These are phyloP conservation scores for Strobilomyces echinocephalus DNA, from an alignment of 768 basidiomycete species.

Conservation along the genomic window DNA sequence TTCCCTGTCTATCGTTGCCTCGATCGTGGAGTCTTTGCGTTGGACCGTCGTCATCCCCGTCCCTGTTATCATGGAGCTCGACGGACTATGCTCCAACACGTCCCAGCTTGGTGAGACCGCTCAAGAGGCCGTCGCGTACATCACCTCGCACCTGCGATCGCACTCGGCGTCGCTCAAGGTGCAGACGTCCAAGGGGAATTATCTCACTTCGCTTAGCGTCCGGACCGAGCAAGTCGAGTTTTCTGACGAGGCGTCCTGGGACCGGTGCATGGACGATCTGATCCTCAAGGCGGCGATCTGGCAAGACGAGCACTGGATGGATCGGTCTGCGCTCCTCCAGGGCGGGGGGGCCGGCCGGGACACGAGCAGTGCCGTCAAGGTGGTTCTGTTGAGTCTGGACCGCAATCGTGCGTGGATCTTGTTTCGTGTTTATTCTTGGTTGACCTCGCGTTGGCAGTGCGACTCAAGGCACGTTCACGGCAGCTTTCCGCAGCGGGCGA, in stretches of 20 bases:
- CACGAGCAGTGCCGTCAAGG: constrained; percentile 58
- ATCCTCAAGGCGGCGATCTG: constrained; percentile 90
- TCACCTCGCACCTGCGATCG: constrained; percentile 69
- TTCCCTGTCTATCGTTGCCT: constrained; percentile 65
- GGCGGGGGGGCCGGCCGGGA: constrained; percentile 31
- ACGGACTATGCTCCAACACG: constrained; percentile 72
- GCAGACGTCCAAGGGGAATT: constrained; percentile 93
- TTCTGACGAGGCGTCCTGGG: constrained; percentile 41
- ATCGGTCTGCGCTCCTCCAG: constrained; percentile 72
- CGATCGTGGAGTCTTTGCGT: constrained; percentile 69
- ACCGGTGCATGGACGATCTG: constrained; percentile 89
- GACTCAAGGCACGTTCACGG: constrained; percentile 83
- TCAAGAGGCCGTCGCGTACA: constrained; percentile 63
- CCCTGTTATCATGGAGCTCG: constrained; percentile 95
- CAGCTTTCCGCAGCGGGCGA: constrained; percentile 83
- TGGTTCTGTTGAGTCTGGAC: constrained; percentile 86
- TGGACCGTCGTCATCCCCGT: constrained; percentile 93
- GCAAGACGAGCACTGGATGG: constrained; percentile 91
- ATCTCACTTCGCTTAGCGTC: constrained; percentile 75
- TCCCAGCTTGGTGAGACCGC: constrained; percentile 73
- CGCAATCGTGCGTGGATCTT: constrained; percentile 67
- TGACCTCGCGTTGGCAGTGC: constrained; percentile 50
- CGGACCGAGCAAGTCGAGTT: constrained; percentile 84
- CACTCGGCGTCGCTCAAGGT: constrained; percentile 82
- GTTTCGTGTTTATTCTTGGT: constrained; percentile 3